Evolutionary conservation across 768 basidiomycete genomes (phyloP).

Genomic region (Leucosporidium scottii): DNA sequence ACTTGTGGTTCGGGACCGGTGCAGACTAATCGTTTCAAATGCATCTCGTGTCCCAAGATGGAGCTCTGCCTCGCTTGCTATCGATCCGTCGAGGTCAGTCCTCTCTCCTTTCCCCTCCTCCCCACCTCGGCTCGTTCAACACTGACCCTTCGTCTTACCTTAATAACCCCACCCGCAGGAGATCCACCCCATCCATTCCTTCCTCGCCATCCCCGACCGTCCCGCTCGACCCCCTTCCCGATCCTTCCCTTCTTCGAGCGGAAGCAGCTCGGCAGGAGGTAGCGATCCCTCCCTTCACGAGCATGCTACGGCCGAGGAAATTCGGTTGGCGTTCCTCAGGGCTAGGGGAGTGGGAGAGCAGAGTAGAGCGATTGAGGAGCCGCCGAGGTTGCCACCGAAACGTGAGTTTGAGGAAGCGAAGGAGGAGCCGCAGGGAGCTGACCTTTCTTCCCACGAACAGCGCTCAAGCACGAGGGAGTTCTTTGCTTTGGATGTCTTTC

Average conservation of each 20-base stretch:
- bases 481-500: not conserved
- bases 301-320: not conserved
- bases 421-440: not conserved
- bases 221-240: not conserved
- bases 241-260: not conserved
- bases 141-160: not conserved
- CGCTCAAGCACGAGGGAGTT: not conserved
- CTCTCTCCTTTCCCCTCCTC: not conserved
- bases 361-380: not conserved
- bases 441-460: not conserved
- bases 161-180: not conserved
- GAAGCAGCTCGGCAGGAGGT: not conserved
- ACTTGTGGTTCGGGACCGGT: slow-evolving; percentile 1
- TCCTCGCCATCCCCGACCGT: slow-evolving; percentile 7
- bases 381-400: not conserved
- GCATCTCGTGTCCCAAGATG: not conserved
- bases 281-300: not conserved
- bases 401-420: not conserved
- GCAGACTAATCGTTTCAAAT: slow-evolving; percentile 1
- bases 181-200: slow-evolving; percentile 4
- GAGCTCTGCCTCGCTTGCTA: slow-evolving; percentile 3
- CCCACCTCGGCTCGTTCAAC: not conserved
- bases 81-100: not conserved
- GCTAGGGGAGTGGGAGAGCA: not conserved
- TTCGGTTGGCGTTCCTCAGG: not conserved